phyloP scores from a whole-genome alignment of 352 stramenopile species.

The Phytophthora pini region DNA sequence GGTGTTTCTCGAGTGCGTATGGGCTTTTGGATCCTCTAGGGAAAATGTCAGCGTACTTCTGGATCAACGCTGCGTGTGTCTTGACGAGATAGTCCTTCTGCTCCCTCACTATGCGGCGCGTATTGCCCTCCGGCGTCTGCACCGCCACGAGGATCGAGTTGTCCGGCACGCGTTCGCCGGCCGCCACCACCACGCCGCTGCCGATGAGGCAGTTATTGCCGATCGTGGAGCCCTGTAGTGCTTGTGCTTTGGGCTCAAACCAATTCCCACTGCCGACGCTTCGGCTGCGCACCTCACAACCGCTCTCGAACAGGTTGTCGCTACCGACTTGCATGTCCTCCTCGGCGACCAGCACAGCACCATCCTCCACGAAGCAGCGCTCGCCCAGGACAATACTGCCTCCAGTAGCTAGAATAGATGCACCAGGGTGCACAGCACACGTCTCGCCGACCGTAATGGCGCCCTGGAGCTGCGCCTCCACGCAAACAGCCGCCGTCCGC shows the following conservation, averaged over 20 bases:
- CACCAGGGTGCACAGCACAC: constrained; percentile 60
- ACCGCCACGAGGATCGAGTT: constrained; percentile 79
- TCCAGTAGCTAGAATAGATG: constrained; percentile 40
- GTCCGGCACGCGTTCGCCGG: constrained; percentile 67
- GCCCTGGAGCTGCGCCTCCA: constrained; percentile 52
- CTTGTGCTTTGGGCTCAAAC: constrained; percentile 77
- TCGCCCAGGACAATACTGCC: constrained; percentile 62
- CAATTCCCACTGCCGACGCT: constrained; percentile 72
- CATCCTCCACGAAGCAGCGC: constrained; percentile 78
- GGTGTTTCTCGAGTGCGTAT: constrained; percentile 82
- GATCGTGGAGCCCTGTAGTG: constrained; percentile 62
- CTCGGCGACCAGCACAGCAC: constrained; percentile 45
- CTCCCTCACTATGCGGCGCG: constrained; percentile 49
- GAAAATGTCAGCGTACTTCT: constrained; percentile 80
- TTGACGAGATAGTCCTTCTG: constrained; percentile 77
- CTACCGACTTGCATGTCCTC: constrained; percentile 60
- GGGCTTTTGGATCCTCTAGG: constrained; percentile 67
- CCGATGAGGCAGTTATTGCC: constrained; percentile 86
- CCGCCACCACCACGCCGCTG: constrained; percentile 76
- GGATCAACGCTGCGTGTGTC: constrained; percentile 60
- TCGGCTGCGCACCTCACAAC: constrained; percentile 64
- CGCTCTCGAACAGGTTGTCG: constrained; percentile 84
- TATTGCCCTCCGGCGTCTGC: constrained; percentile 33
- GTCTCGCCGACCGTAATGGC: constrained; percentile 45
- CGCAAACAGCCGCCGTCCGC: constrained; percentile 51